Conservation (phyloP, 306 rosid genomes). For the Trifolium pratense region DNA sequence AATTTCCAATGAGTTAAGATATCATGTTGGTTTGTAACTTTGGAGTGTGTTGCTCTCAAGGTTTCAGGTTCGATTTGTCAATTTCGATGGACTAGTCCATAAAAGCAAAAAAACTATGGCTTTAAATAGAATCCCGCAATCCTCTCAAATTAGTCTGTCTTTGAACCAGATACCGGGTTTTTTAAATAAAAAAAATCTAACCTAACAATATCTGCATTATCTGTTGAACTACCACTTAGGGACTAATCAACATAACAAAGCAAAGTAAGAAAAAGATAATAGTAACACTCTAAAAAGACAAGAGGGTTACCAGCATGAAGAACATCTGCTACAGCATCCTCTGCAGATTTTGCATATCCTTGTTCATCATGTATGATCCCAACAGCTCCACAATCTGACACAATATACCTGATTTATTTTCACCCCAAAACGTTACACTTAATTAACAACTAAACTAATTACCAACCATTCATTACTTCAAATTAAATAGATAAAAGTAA, state of each 20-base stretch:
- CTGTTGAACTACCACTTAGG: too few relatives aligned
- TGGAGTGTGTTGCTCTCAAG: too few relatives aligned
- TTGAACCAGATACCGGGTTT: too few relatives aligned
- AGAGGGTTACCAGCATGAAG: constrained; percentile 67
- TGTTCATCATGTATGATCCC: constrained; percentile 58
- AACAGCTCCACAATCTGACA: constrained; percentile 93
- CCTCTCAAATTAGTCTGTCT: too few relatives aligned
- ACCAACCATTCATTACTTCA: neutral
- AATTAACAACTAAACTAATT: neutral
- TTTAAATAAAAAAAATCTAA: too few relatives aligned
- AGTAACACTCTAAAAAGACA: neutral
- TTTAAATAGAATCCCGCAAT: too few relatives aligned
- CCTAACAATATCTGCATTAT: too few relatives aligned
- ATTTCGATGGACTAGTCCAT: too few relatives aligned
- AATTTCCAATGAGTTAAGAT: too few relatives aligned
- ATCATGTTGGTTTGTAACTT: too few relatives aligned
- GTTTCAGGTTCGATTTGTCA: too few relatives aligned
- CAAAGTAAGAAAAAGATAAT: neutral
- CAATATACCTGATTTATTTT: constrained; percentile 62
- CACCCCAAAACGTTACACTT: neutral
- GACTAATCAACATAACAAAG: neutral
- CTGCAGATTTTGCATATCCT: constrained; percentile 64
- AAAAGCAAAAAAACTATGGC: too few relatives aligned
- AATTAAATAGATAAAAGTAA: neutral
- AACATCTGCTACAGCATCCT: constrained; percentile 83